Conservation (phyloP, 257 asterid species). For the Salvia rosmarinus region DNA sequence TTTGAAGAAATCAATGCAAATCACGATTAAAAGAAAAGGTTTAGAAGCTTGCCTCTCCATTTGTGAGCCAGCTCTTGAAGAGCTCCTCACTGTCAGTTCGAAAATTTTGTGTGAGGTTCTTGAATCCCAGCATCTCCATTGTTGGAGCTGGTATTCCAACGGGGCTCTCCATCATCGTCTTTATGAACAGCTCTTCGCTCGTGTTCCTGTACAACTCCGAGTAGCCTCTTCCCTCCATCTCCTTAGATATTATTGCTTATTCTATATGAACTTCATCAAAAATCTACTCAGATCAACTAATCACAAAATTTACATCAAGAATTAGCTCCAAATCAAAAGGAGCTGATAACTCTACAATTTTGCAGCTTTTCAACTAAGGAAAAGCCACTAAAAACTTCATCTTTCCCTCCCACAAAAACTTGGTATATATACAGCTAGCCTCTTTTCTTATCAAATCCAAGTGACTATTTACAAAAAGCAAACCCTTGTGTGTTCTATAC, state of each 20-base stretch:
- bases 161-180: slow-evolving; percentile 76
- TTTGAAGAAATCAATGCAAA: neutral
- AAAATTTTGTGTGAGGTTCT: slow-evolving; percentile 59
- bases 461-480: too few species aligned
- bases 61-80: slow-evolving; percentile 82
- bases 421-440: too few species aligned
- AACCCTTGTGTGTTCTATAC: too few species aligned
- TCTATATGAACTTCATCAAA: slow-evolving; percentile 14
- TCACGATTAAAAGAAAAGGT: neutral
- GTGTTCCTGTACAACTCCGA: slow-evolving; percentile 70
- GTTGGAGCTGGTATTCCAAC: slow-evolving; percentile 76
- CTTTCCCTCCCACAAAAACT: slow-evolving; percentile 5
- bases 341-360: slow-evolving; percentile 4
- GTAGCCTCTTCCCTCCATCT: slow-evolving; percentile 75
- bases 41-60: slow-evolving; percentile 71
- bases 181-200: slow-evolving; percentile 79
- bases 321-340: neutral
- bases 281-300: neutral
- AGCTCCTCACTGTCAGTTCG: slow-evolving; percentile 82
- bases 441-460: neutral
- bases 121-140: slow-evolving; percentile 88
- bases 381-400: neutral
- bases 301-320: neutral
- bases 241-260: slow-evolving; percentile 30
- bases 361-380: slow-evolving; percentile 8